Base-by-base conservation (phyloP, 768 basidiomycete genomes). In the Russula compacta region DNA sequence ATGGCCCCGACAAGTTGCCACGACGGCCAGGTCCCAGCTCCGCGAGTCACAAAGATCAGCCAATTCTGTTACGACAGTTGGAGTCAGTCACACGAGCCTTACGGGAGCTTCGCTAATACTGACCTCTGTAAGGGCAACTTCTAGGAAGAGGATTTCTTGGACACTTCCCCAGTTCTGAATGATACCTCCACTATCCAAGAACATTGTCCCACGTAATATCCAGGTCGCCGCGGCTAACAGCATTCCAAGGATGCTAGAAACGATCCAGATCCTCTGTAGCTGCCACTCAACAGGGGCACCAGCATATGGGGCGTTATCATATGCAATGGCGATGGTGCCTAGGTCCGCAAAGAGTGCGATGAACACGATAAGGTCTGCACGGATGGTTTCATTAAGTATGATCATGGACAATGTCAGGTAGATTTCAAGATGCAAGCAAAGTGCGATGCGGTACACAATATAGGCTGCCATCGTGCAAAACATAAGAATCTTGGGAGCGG, bases 261-360 rank as follows among this genome's bases (percentile, higher is more conserved):
- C 72, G 59, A 78, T 71, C 78, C 78, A 78, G 6, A 79, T 75
- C 67, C 77, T 79, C 17, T 78, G 76, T 17, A 79, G 66, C 67
- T 79, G 77, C 78, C 78, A 79, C 60, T 79, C 78, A 24, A 79
- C 79, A 2, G 78, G 78, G 48, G 71, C 62, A 33, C 71, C 67
- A 11, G 71, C 70, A 62, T 70, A 73, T 1, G 76, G 75, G 1
- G 76, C 76, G 56, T 73, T 69, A 64, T 79, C 78, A 60, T 78
- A 79, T 3, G 79, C 79, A 57, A 80, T 77, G 21, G 79, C 79
- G 56, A 80, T 78, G 7, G 78, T 79, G 8, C 76, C 78, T 17
- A 79, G 71, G 67, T 77, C 74, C 24, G 76, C 77, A 60, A 77
- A 77, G 66, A 79, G 73, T 42, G 74, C 76, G 46, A 75, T 67